These are phyloP conservation scores for Hortiboletus flavorubellus DNA, from an alignment of 768 basidiomycete genomes.

Conservation along the genomic window DNA sequence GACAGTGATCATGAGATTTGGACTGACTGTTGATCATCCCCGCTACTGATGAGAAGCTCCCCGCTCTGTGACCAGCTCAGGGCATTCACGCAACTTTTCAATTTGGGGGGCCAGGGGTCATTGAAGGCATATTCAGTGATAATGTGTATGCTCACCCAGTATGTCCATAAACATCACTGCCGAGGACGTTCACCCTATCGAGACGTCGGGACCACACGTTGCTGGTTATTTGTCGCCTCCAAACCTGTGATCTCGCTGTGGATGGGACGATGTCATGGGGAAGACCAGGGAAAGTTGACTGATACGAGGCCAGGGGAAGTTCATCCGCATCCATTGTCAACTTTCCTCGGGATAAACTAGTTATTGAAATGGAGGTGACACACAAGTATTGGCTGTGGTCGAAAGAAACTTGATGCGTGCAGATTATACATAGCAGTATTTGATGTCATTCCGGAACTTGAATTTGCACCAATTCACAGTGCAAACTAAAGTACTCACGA, in stretches of 20 bases:
- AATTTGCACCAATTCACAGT: neutral
- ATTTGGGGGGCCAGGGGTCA: neutral
- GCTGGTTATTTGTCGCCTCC: slow-evolving; percentile 23
- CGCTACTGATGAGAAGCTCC: slow-evolving; percentile 61
- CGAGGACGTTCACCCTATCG: slow-evolving; percentile 75
- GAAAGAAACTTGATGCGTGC: no score
- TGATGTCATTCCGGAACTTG: neutral
- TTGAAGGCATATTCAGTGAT: neutral
- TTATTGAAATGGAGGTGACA: neutral
- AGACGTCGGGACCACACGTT: slow-evolving; percentile 32
- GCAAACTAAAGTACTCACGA: no score
- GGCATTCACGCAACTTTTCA: slow-evolving; percentile 71
- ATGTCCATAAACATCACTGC: slow-evolving; percentile 58
- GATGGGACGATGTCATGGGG: slow-evolving; percentile 11
- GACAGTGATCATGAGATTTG: neutral
- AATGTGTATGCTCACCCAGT: slow-evolving; percentile 50
- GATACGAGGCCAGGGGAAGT: neutral
- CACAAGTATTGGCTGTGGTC: neutral
- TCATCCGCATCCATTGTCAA: slow-evolving; percentile 14
- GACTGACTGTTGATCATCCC: slow-evolving; percentile 68
- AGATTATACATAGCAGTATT: no score
- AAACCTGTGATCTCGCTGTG: slow-evolving; percentile 22
- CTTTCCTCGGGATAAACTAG: neutral
- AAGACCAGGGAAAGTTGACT: neutral
- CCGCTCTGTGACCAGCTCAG: slow-evolving; percentile 70